Percentiles rank a stretch among this genome's conserved stretches.
These are phyloP conservation scores for Nadsonia fulvescens DNA, from an alignment of 805 yeast genomes.

Conservation along the genomic window DNA sequence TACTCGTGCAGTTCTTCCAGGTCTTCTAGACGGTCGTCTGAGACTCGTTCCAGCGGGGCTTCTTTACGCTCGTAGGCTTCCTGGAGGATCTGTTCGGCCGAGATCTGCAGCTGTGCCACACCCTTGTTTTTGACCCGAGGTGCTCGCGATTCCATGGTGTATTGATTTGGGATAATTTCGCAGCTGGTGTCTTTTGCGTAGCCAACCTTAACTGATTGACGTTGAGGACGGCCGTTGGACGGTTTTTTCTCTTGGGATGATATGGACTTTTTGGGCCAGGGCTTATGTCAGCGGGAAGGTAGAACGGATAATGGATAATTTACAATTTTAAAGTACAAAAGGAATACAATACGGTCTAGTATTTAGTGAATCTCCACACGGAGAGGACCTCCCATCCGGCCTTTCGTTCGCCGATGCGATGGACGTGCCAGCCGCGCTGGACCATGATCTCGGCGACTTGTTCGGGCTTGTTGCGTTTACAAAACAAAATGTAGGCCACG, in stretches of 20 bases:
- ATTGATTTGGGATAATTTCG: too few species aligned
- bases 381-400: conserved; percentile 94
- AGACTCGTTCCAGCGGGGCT: conserved; percentile 22
- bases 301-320: too few species aligned
- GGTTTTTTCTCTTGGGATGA: too few species aligned
- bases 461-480: conserved; percentile 77
- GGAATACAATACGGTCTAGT: too few species aligned
- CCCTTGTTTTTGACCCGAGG: conserved; percentile 21
- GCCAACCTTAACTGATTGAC: too few species aligned
- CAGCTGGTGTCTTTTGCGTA: too few species aligned
- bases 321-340: too few species aligned
- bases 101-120: conserved; percentile 35
- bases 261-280: too few species aligned
- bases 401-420: conserved; percentile 42
- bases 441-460: conserved; percentile 32
- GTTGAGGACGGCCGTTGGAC: too few species aligned
- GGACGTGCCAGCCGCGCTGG: conserved; percentile 33
- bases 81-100: conserved; percentile 44
- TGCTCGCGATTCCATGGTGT: too few species aligned
- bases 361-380: conserved; percentile 55
- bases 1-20: conserved; percentile 61
- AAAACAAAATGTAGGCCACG: conserved; percentile 72
- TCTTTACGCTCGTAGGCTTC: conserved; percentile 40
- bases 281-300: too few species aligned
- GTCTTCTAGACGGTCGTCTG: conserved; percentile 35